Percentiles rank a stretch among this genome's conserved stretches.
Conservation (phyloP, 2,329 filamentous ascomycete genomes). For the Penicillium expansum region DNA sequence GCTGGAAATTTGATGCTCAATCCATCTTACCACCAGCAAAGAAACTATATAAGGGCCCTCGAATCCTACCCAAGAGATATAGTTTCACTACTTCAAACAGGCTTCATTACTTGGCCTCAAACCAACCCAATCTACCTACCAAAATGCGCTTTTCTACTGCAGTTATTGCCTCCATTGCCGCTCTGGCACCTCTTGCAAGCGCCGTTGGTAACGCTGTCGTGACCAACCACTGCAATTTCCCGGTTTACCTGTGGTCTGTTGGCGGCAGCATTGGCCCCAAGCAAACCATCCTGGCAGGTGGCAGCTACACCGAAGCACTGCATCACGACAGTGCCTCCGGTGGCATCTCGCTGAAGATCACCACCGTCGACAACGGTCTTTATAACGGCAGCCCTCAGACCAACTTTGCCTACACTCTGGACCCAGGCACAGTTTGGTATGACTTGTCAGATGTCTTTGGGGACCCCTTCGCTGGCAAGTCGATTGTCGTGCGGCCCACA, state of each 20-base stretch:
- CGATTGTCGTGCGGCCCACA: conserved; percentile 26
- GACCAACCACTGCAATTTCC: conserved; percentile 37
- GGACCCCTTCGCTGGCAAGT: conserved; percentile 38
- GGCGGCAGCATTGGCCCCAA: conserved; percentile 30
- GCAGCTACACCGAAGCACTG: conserved; percentile 37
- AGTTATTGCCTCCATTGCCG: conserved; percentile 30
- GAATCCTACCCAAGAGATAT: not conserved
- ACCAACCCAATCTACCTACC: not conserved
- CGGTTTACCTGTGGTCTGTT: conserved; percentile 42
- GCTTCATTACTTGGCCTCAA: conserved; percentile 6
- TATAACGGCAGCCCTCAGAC: conserved; percentile 39
- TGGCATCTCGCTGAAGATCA: conserved; percentile 46
- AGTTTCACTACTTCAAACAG: not conserved
- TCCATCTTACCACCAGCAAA: not conserved
- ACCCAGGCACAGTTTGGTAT: conserved; percentile 39
- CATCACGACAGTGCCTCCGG: conserved; percentile 37
- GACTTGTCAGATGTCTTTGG: conserved; percentile 46
- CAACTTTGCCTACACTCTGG: conserved; percentile 44
- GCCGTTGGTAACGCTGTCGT: conserved; percentile 41
- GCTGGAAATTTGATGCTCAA: not conserved
- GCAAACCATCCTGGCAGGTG: conserved; percentile 32
- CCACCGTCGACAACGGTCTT: conserved; percentile 35
- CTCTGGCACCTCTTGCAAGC: conserved; percentile 32
- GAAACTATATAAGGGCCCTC: conserved; percentile 10
- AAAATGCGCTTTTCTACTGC: conserved; percentile 35